Evolutionary conservation across 306 rosid species (phyloP).

Genomic region (Corylus avellana): DNA sequence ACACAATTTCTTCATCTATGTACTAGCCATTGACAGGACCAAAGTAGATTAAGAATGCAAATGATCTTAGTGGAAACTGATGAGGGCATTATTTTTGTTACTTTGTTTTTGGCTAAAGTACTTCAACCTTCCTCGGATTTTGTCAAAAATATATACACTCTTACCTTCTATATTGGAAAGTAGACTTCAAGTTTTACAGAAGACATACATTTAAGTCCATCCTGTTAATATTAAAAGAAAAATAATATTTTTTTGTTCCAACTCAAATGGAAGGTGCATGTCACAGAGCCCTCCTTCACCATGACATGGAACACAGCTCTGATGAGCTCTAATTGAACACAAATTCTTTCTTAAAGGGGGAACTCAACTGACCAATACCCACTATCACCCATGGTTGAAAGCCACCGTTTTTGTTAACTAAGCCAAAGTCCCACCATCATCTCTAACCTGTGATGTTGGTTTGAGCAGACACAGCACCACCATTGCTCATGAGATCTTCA

Average conservation of each 20-base stretch:
- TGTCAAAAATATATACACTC: not conserved
- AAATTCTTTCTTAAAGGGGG: not conserved
- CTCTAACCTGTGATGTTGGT: not conserved
- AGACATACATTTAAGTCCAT: not conserved
- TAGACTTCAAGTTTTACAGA: not conserved
- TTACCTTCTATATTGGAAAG: not conserved
- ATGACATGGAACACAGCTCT: not conserved
- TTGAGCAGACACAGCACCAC: not conserved
- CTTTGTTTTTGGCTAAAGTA: not conserved
- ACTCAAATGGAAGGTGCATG: not conserved
- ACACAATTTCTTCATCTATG: not conserved
- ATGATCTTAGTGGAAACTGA: not conserved
- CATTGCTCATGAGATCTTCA: not conserved
- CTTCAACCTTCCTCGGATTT: not conserved
- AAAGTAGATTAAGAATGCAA: not conserved
- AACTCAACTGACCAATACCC: not conserved
- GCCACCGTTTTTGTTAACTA: not conserved
- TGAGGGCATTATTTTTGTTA: not conserved
- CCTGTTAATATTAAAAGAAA: not conserved
- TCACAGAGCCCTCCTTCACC: not conserved
- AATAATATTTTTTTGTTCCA: not conserved
- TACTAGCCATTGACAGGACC: not conserved
- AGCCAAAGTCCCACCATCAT: not conserved
- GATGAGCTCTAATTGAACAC: not conserved
- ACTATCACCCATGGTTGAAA: not conserved